A percentile compares a stretch with the other conserved stretches of the same genome.
Evolutionary conservation across 2,329 filamentous ascomycete species (phyloP).

Genomic region (Penicillium sp.): DNA sequence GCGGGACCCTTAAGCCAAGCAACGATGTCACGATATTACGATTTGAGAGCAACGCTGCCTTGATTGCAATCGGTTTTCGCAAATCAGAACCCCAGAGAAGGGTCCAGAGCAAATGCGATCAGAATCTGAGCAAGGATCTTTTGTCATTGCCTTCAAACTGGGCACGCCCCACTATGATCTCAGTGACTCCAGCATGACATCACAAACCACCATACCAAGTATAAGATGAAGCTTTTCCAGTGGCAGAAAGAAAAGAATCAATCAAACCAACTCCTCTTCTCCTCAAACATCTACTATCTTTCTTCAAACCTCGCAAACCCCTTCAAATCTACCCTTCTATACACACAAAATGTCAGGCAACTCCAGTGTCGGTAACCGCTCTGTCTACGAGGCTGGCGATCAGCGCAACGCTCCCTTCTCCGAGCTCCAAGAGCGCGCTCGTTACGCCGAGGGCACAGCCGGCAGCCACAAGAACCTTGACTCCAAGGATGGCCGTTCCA

Average conservation of each 20-base stretch:
- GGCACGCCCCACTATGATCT: slow-evolving; percentile 29
- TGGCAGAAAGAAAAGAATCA: neutral
- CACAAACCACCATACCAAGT: slow-evolving; percentile 16
- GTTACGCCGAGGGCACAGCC: slow-evolving; percentile 70
- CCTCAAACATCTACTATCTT: neutral
- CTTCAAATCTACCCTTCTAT: neutral
- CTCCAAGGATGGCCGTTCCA: slow-evolving; percentile 56
- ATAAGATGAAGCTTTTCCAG: slow-evolving; percentile 18
- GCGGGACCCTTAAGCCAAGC: slow-evolving; percentile 5
- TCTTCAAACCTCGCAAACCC: neutral
- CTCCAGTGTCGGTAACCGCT: slow-evolving; percentile 65
- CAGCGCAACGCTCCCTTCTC: slow-evolving; percentile 65
- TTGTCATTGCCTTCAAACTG: slow-evolving; percentile 11
- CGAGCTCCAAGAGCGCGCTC: slow-evolving; percentile 52
- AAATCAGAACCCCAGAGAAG: slow-evolving; percentile 14
- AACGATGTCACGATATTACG: slow-evolving; percentile 17
- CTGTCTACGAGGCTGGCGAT: slow-evolving; percentile 73
- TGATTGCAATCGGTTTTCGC: slow-evolving; percentile 6
- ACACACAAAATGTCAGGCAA: slow-evolving; percentile 40
- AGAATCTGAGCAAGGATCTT: neutral
- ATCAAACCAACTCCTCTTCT: neutral
- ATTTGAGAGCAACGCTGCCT: slow-evolving; percentile 9
- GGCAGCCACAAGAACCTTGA: slow-evolving; percentile 69
- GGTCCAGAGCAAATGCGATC: slow-evolving; percentile 12
- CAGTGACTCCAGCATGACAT: slow-evolving; percentile 32